A percentile compares a stretch with the other conserved stretches of the same genome.
Evolutionary conservation across 2,329 filamentous ascomycete genomes (phyloP).

Genomic region (Pyricularia grisea): DNA sequence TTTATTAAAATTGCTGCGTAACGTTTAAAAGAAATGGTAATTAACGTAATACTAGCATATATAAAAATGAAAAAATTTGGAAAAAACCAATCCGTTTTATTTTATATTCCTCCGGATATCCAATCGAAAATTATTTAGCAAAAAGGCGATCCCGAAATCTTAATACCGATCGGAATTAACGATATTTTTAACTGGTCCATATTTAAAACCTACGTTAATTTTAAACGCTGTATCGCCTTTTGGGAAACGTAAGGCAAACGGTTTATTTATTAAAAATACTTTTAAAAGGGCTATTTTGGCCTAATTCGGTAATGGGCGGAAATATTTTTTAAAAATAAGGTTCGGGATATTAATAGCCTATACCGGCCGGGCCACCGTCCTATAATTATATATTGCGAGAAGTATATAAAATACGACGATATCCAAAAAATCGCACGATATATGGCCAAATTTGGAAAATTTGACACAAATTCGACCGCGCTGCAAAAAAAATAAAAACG

Average conservation of each 20-base stretch:
- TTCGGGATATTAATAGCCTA: slow-evolving; percentile 36
- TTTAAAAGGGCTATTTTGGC: slow-evolving; percentile 18
- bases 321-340: slow-evolving; percentile 42
- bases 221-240: slow-evolving; percentile 38
- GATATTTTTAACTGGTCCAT: slow-evolving; percentile 55
- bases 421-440: slow-evolving; percentile 1
- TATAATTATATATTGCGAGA: not conserved
- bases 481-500: slow-evolving; percentile 57
- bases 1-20: too few species aligned
- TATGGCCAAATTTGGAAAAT: slow-evolving; percentile 3
- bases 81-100: slow-evolving; percentile 54
- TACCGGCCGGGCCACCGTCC: slow-evolving; percentile 31
- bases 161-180: slow-evolving; percentile 34
- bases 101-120: slow-evolving; percentile 52
- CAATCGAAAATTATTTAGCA: slow-evolving; percentile 35
- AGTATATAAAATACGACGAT: not conserved
- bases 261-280: slow-evolving; percentile 28
- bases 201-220: slow-evolving; percentile 32
- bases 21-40: too few species aligned
- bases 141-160: slow-evolving; percentile 16
- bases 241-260: slow-evolving; percentile 53
- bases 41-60: slow-evolving; percentile 37
- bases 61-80: slow-evolving; percentile 66
- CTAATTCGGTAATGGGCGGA: slow-evolving; percentile 19
- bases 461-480: slow-evolving; percentile 10